phyloP scores from a whole-genome alignment of 768 basidiomycete species.

The Fomitopsis serialis region DNA sequence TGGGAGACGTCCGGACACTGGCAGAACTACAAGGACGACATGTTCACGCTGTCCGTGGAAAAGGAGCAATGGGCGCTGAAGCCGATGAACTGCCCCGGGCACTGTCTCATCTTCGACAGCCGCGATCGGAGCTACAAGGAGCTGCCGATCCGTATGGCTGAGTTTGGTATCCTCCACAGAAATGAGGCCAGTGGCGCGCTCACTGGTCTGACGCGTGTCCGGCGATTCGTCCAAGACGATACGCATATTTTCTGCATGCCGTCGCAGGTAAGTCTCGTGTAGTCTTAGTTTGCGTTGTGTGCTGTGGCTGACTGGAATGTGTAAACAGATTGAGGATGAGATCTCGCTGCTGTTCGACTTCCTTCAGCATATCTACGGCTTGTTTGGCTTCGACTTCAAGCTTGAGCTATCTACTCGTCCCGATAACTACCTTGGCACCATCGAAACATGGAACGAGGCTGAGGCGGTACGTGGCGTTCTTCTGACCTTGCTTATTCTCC shows the following conservation, averaged over 20 bases:
- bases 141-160: slow-evolving; percentile 94
- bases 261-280: slow-evolving; percentile 51
- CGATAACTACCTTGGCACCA: slow-evolving; percentile 84
- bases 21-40: slow-evolving; percentile 97
- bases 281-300: background rate
- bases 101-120: slow-evolving; percentile 93
- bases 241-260: slow-evolving; percentile 99
- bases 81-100: slow-evolving; percentile 99
- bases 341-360: slow-evolving; percentile 88
- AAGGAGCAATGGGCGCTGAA: slow-evolving; percentile 96
- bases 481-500: background rate
- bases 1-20: slow-evolving; percentile 99
- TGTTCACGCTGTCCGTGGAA: slow-evolving; percentile 93
- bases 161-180: slow-evolving; percentile 95
- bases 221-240: slow-evolving; percentile 96
- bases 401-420: slow-evolving; percentile 95
- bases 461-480: slow-evolving; percentile 54
- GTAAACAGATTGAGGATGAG: slow-evolving; percentile 72
- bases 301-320: background rate
- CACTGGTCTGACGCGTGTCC: slow-evolving; percentile 87
- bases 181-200: slow-evolving; percentile 96
- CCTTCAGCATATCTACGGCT: slow-evolving; percentile 87
- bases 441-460: slow-evolving; percentile 88
- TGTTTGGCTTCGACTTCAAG: slow-evolving; percentile 92
- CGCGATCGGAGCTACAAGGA: slow-evolving; percentile 93